Percentiles rank a stretch among this genome's conserved stretches.
phyloP scores from a whole-genome alignment of 805 yeast species.

The Saccharomycopsis sp. region DNA sequence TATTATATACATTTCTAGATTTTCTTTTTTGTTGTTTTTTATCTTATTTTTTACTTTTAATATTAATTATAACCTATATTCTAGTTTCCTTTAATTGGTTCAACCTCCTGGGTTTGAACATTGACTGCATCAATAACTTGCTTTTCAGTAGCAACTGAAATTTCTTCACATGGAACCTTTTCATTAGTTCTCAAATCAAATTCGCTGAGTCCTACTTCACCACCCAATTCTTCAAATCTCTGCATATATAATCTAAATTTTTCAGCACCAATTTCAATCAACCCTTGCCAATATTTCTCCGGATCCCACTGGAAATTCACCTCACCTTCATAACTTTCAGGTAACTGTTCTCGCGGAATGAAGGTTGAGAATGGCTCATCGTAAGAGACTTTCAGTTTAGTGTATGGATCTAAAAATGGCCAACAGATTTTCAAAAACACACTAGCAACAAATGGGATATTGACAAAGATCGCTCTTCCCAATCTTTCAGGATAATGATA shows the following conservation, averaged over 20 bases:
- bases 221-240: slow-evolving; percentile 35
- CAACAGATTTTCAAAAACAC: slow-evolving; percentile 49
- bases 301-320: slow-evolving; percentile 47
- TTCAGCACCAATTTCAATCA: slow-evolving; percentile 36
- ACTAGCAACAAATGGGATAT: slow-evolving; percentile 52
- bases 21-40: too few species aligned
- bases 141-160: neutral
- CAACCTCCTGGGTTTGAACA: neutral
- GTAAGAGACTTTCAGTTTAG: slow-evolving; percentile 49
- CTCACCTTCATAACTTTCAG: slow-evolving; percentile 40
- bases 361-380: slow-evolving; percentile 51
- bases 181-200: slow-evolving; percentile 38
- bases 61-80: too few species aligned
- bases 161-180: slow-evolving; percentile 9
- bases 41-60: too few species aligned
- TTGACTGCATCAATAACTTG: neutral
- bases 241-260: slow-evolving; percentile 34
- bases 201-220: slow-evolving; percentile 47
- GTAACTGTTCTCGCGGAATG: slow-evolving; percentile 47
- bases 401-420: slow-evolving; percentile 53
- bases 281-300: slow-evolving; percentile 45
- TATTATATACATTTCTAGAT: too few species aligned
- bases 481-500: slow-evolving; percentile 54
- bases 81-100: too few species aligned
- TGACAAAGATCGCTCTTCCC: slow-evolving; percentile 46